Evolutionary conservation across 2,329 filamentous ascomycete genomes (phyloP).

Genomic region (Beauveria australis): DNA sequence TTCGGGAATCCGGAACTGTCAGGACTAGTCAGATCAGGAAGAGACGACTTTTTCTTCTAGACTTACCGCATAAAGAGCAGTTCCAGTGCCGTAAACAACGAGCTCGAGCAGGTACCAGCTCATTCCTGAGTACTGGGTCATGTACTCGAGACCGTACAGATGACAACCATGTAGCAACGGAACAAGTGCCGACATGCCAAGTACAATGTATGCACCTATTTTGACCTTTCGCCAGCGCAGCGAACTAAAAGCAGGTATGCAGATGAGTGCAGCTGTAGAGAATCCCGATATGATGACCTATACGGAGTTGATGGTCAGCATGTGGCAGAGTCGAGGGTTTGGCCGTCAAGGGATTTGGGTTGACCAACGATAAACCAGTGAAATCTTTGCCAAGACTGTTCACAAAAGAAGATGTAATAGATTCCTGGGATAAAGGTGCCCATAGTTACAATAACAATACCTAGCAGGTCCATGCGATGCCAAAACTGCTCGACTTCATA

Average conservation of each 20-base stretch:
- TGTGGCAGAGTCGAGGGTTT: not conserved
- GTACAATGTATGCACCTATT: slow-evolving; percentile 9
- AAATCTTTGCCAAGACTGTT: slow-evolving; percentile 12
- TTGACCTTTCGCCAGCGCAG: slow-evolving; percentile 14
- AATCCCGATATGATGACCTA: slow-evolving; percentile 11
- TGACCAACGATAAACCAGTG: slow-evolving; percentile 14
- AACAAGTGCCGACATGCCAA: slow-evolving; percentile 13
- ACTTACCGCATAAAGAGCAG: slow-evolving; percentile 67
- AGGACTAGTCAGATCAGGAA: not conserved
- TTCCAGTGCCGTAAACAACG: slow-evolving; percentile 38
- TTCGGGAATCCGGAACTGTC: slow-evolving; percentile 66
- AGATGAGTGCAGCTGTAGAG: slow-evolving; percentile 12
- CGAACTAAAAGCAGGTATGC: slow-evolving; percentile 11
- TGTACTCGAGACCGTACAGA: slow-evolving; percentile 13
- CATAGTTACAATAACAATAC: slow-evolving; percentile 15
- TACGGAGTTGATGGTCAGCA: not conserved
- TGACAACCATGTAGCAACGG: slow-evolving; percentile 14
- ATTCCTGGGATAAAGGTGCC: slow-evolving; percentile 15
- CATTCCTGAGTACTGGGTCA: slow-evolving; percentile 13
- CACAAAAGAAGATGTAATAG: slow-evolving; percentile 15
- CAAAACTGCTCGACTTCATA: slow-evolving; percentile 15
- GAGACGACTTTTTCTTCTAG: not conserved
- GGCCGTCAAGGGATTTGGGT: not conserved
- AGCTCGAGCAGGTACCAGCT: slow-evolving; percentile 13
- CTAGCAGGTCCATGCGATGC: slow-evolving; percentile 16